Evolutionary conservation across 2,329 filamentous ascomycete species (phyloP), one percentile per base, ranked within the genome.

Genomic region (Drechslerella dactyloides): DNA sequence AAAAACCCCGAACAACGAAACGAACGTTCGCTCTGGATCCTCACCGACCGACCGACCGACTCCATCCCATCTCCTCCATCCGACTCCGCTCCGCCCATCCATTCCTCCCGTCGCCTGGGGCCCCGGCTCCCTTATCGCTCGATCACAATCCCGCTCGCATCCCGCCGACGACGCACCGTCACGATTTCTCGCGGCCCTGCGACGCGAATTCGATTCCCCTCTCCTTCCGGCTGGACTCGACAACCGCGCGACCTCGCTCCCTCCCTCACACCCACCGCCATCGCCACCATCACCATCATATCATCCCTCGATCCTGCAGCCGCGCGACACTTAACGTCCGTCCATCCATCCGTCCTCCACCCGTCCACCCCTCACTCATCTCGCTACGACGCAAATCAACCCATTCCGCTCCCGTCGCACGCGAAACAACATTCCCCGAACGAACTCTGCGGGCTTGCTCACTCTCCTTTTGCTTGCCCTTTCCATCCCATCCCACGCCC

Each of bases 311-410:
- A 42, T 42, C 37, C 37, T 42, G 13, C 37, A 42, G 37, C 37
- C 37, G 37, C 37, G 37, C 37, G 37, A 42, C 37, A 33, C 27
- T 33, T 4, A 33, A n/a, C n/a, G n/a, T n/a, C n/a, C n/a, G n/a
- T n/a, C 33, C 33, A 6, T 37, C 33, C 7, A 37, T 37, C 33
- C 33, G 6, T 6, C 33, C 6, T 6, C 33, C 37, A 13, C 5
- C 2, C 37, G 37, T 15, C 4, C n/a, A 15, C 37, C 37, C 37
- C 37, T 42, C 37, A 42, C n/a, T 42, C 37, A 42, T 42, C 37
- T 42, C 37, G 37, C 37, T 42, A 42, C 37, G 37, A 42, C 37
- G n/a, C 37, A 42, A 42, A 42, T 42, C 37, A 42, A 42, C 37
- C 37, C 37, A 42, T 42, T 42, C 37, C 37, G n/a, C 37, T 6